These are phyloP conservation scores for Skeletonema grethae DNA, from an alignment of 108 stramenopile genomes.

Conservation along the genomic window DNA sequence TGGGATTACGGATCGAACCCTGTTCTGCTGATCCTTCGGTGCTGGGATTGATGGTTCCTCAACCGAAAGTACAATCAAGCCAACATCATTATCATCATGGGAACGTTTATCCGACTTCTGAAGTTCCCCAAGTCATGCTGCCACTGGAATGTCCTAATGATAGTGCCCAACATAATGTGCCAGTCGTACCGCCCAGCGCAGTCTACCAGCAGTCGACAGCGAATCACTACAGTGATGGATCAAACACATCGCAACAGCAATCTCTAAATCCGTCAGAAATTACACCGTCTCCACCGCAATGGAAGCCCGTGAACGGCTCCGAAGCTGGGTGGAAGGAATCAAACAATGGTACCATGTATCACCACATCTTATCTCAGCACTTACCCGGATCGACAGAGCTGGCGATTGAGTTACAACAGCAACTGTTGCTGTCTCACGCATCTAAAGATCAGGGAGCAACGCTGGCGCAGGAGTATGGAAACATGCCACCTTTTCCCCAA, in stretches of 20 bases:
- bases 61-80: not conserved
- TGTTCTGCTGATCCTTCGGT: slow-evolving; percentile 4
- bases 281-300: slow-evolving; percentile 35
- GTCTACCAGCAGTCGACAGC: slow-evolving; percentile 8
- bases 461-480: not conserved
- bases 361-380: slow-evolving; percentile 2
- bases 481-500: slow-evolving; percentile 5
- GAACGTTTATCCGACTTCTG: not conserved
- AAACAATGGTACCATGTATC: slow-evolving; percentile 2
- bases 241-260: not conserved
- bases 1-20: slow-evolving; percentile 16
- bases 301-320: not conserved
- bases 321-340: slow-evolving; percentile 5
- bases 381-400: not conserved
- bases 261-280: slow-evolving; percentile 25
- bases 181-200: not conserved
- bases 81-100: not conserved
- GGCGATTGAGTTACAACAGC: slow-evolving; percentile 1
- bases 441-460: slow-evolving; percentile 1
- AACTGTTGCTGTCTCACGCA: slow-evolving; percentile 1
- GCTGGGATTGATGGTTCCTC: not conserved
- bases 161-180: not conserved
- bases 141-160: not conserved
- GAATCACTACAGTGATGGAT: not conserved
- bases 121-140: not conserved